Evolutionary conservation across 2,329 filamentous ascomycete genomes (phyloP).

Genomic region (Lasiodiplodia sp.): DNA sequence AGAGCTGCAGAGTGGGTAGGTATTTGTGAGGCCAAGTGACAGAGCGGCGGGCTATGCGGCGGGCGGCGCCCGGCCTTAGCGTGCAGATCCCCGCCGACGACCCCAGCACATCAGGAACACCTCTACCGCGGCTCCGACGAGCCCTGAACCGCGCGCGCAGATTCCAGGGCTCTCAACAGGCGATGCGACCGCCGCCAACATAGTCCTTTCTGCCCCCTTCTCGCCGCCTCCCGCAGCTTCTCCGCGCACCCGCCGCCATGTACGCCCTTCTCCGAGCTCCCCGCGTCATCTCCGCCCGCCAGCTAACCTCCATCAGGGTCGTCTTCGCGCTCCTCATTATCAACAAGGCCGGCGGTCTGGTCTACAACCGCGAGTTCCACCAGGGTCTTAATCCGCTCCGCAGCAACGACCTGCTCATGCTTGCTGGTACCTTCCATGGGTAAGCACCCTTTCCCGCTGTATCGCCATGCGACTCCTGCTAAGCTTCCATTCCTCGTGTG

Average conservation of each 20-base stretch:
- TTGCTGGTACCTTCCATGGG: conserved; percentile 98
- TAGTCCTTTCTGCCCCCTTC: neutral
- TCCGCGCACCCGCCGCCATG: conserved; percentile 14
- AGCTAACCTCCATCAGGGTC: conserved; percentile 66
- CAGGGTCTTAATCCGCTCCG: conserved; percentile 85
- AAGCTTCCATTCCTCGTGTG: conserved; percentile 22
- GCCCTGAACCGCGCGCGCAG: conserved; percentile 2
- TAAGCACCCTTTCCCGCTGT: conserved; percentile 51
- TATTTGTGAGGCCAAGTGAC: neutral
- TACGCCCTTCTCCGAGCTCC: conserved; percentile 22
- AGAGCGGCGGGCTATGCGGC: conserved; percentile 13
- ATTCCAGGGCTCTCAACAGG: neutral
- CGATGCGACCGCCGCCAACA: conserved; percentile 17
- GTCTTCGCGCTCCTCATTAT: conserved; percentile 96
- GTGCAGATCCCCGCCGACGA: conserved; percentile 10
- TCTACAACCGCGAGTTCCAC: conserved; percentile 95
- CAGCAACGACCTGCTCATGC: conserved; percentile 95
- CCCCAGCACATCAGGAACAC: conserved; percentile 13
- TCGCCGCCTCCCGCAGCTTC: neutral
- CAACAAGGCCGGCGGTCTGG: conserved; percentile 95
- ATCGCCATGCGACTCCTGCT: neutral
- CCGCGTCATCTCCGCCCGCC: conserved; percentile 7
- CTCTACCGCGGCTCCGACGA: neutral
- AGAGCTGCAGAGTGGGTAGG: conserved; percentile 14
- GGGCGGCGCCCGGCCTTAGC: conserved; percentile 2